Conservation (phyloP, 2,329 filamentous ascomycete species). For the Curvularia spicifera region DNA sequence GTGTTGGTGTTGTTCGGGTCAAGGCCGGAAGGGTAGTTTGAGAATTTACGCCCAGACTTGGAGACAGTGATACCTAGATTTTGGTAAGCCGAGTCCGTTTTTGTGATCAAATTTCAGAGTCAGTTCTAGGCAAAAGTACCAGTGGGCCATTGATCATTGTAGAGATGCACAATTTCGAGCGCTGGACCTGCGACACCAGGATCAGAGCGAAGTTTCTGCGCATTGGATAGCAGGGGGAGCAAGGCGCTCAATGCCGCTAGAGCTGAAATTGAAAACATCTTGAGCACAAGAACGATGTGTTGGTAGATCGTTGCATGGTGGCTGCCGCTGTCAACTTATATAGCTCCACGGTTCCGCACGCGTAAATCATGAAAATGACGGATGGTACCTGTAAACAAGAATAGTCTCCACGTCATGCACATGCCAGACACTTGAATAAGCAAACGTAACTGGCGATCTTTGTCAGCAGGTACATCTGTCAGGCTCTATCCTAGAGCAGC, state of each 20-base stretch:
- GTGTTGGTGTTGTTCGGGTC: slow-evolving; percentile 57
- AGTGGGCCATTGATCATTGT: slow-evolving; percentile 59
- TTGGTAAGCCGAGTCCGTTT: neutral
- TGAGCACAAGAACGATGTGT: neutral
- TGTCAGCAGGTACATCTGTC: neutral
- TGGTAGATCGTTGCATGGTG: neutral
- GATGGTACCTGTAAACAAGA: slow-evolving; percentile 6
- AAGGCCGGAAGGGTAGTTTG: slow-evolving; percentile 59
- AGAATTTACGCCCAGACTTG: slow-evolving; percentile 58
- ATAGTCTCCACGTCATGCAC: slow-evolving; percentile 34
- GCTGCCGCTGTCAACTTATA: slow-evolving; percentile 6
- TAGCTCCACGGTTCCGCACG: slow-evolving; percentile 2
- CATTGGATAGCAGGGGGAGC: slow-evolving; percentile 20
- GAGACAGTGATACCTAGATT: slow-evolving; percentile 59
- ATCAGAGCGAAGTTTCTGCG: slow-evolving; percentile 40
- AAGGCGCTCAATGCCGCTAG: slow-evolving; percentile 16
- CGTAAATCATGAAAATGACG: slow-evolving; percentile 18
- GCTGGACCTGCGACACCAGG: slow-evolving; percentile 51
- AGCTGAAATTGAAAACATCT: slow-evolving; percentile 13
- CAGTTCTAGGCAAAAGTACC: slow-evolving; percentile 23
- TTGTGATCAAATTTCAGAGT: neutral
- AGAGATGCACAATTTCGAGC: slow-evolving; percentile 59
- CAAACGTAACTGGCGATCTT: slow-evolving; percentile 11
- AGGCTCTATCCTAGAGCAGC: slow-evolving; percentile 4
- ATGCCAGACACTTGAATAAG: slow-evolving; percentile 26